Conservation (phyloP, 805 yeast species). For the Saccharomycopsis olivae region DNA sequence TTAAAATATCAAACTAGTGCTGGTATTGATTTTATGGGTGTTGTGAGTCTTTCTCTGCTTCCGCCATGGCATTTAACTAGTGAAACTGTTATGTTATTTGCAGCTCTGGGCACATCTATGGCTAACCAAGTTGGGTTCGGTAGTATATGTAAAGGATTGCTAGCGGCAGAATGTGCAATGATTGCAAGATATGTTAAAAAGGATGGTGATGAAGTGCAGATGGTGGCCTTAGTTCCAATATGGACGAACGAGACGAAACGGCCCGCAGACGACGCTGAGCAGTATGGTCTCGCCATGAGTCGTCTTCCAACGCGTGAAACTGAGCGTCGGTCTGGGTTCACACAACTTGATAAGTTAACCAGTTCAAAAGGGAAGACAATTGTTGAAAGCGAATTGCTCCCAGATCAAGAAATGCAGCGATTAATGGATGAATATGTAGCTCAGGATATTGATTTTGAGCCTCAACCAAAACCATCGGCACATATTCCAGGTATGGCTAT, state of each 20-base stretch:
- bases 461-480: background rate
- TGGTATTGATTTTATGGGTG: conserved; percentile 57
- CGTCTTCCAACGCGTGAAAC: conserved; percentile 71
- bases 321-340: conserved; percentile 48
- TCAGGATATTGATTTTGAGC: background rate
- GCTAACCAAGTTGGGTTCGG: conserved; percentile 22
- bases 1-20: conserved; percentile 35
- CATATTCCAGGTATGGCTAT: no score
- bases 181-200: conserved; percentile 56
- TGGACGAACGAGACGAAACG: conserved; percentile 15
- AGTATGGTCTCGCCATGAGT: conserved; percentile 37
- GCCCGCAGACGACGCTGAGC: background rate
- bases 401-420: conserved; percentile 29
- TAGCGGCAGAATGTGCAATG: conserved; percentile 37
- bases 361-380: conserved; percentile 25
- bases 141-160: conserved; percentile 43
- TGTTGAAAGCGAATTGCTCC: conserved; percentile 24
- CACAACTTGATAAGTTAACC: conserved; percentile 26
- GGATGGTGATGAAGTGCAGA: conserved; percentile 33
- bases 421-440: conserved; percentile 35
- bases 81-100: conserved; percentile 48
- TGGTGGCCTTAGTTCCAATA: conserved; percentile 48
- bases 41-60: conserved; percentile 33
- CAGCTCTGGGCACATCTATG: conserved; percentile 18
- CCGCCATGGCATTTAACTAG: conserved; percentile 52